A percentile compares a stretch with the other conserved stretches of the same genome.
These are phyloP conservation scores for Penicillium capsulatum DNA, from an alignment of 2,329 filamentous ascomycete genomes.

Conservation along the genomic window DNA sequence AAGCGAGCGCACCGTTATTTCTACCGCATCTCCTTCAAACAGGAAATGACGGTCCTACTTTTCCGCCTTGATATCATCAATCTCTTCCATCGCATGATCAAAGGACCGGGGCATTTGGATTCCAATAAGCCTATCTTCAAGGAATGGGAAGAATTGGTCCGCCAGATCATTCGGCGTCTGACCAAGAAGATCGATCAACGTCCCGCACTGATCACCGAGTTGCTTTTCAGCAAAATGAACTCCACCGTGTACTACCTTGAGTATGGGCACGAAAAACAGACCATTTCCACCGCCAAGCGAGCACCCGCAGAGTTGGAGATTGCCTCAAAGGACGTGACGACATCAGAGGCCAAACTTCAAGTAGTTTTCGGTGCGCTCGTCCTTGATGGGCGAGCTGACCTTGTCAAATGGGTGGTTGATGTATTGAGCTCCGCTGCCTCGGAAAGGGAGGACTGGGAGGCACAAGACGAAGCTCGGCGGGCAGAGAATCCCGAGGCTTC, in stretches of 20 bases:
- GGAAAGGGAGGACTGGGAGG: conserved; percentile 74
- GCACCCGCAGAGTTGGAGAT: conserved; percentile 81
- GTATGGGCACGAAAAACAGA: conserved; percentile 81
- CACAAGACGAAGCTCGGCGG: conserved; percentile 60
- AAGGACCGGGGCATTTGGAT: conserved; percentile 75
- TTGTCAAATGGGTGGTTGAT: conserved; percentile 77
- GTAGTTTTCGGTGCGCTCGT: conserved; percentile 76
- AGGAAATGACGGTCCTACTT: conserved; percentile 81
- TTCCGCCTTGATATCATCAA: conserved; percentile 88
- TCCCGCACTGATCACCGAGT: conserved; percentile 79
- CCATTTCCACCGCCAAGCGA: conserved; percentile 59
- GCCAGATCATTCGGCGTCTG: conserved; percentile 76
- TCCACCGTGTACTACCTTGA: conserved; percentile 82
- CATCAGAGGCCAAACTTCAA: conserved; percentile 65
- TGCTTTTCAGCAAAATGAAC: conserved; percentile 90
- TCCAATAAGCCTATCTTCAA: conserved; percentile 63
- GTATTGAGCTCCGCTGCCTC: conserved; percentile 63
- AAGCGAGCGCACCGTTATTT: conserved; percentile 93
- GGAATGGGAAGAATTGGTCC: conserved; percentile 87
- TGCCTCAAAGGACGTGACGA: conserved; percentile 61
- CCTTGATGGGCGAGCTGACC: conserved; percentile 71
- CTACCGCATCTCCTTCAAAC: conserved; percentile 90
- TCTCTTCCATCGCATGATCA: conserved; percentile 85
- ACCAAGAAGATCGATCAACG: conserved; percentile 80
- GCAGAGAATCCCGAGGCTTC: conserved; percentile 36